A percentile compares a stretch with the other conserved stretches of the same genome.
Conservation (phyloP, 2,329 filamentous ascomycete species). For the Botrytis byssoidea region DNA sequence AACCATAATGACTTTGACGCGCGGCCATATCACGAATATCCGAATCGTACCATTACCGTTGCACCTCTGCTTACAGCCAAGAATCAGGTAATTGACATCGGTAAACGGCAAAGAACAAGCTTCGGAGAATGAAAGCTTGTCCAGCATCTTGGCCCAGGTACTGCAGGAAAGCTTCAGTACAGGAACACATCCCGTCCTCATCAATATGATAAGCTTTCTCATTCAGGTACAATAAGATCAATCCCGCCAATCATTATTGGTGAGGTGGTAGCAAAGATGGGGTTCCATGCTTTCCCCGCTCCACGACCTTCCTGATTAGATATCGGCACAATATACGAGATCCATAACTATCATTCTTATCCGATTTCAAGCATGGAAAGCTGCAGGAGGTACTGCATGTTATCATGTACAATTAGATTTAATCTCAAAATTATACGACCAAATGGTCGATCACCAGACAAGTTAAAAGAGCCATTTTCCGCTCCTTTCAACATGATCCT, state of each 20-base stretch:
- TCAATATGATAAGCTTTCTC: slow-evolving; percentile 11
- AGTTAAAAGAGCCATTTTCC: slow-evolving; percentile 6
- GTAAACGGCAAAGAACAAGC: not conserved
- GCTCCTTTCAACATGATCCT: not conserved
- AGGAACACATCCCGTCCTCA: not conserved
- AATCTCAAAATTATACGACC: not conserved
- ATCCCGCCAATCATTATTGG: not conserved
- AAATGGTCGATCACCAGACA: not conserved
- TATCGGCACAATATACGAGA: not conserved
- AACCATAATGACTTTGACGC: not conserved
- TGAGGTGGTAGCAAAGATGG: not conserved
- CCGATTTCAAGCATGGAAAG: not conserved
- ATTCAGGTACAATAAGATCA: not conserved
- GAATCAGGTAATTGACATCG: not conserved
- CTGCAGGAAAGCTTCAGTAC: not conserved
- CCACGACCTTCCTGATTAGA: slow-evolving; percentile 17
- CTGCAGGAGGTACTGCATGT: slow-evolving; percentile 7
- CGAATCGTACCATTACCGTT: not conserved
- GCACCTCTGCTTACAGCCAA: not conserved
- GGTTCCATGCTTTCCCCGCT: not conserved
- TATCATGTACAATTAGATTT: not conserved
- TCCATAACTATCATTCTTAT: slow-evolving; percentile 14
- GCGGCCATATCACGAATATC: not conserved
- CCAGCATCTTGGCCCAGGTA: too few species aligned
- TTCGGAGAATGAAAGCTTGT: not conserved